phyloP scores from a whole-genome alignment of 805 yeast species.

The Vanderwaltozyma polyspora region DNA sequence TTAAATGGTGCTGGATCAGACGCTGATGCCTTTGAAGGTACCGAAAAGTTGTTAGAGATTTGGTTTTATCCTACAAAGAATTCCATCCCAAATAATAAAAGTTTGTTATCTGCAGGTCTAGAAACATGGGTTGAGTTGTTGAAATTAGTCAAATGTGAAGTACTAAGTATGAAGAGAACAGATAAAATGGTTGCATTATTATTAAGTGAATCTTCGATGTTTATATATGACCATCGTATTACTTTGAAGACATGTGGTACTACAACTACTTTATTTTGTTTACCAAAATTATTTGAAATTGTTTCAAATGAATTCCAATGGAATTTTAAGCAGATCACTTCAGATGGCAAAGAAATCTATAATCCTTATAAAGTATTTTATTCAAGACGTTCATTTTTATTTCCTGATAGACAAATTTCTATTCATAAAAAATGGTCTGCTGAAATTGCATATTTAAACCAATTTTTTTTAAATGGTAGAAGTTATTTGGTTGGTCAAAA shows the following conservation, averaged over 20 bases:
- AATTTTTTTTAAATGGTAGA: slow-evolving; percentile 48
- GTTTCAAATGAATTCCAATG: slow-evolving; percentile 32
- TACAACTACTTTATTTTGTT: slow-evolving; percentile 75
- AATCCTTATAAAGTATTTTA: slow-evolving; percentile 65
- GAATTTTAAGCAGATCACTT: slow-evolving; percentile 20
- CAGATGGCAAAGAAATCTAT: slow-evolving; percentile 8
- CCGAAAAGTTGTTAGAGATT: slow-evolving; percentile 83
- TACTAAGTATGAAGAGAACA: slow-evolving; percentile 67
- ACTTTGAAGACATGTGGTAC: slow-evolving; percentile 94
- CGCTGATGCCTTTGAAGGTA: slow-evolving; percentile 23
- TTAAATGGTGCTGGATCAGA: background rate
- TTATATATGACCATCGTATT: slow-evolving; percentile 77
- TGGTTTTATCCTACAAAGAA: slow-evolving; percentile 60
- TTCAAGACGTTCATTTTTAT: slow-evolving; percentile 86
- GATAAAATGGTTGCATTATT: slow-evolving; percentile 67
- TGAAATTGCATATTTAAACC: slow-evolving; percentile 62
- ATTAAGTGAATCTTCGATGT: slow-evolving; percentile 79
- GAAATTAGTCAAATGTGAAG: slow-evolving; percentile 78
- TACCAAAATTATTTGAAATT: slow-evolving; percentile 50
- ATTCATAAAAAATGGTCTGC: slow-evolving; percentile 79
- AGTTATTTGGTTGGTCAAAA: slow-evolving; percentile 73
- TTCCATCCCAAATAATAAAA: slow-evolving; percentile 26
- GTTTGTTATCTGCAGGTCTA: slow-evolving; percentile 54
- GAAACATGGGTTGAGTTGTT: slow-evolving; percentile 60
- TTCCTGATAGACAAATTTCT: slow-evolving; percentile 71